Evolutionary conservation across 805 yeast species (phyloP).

Genomic region (Huiozyma sinensis): DNA sequence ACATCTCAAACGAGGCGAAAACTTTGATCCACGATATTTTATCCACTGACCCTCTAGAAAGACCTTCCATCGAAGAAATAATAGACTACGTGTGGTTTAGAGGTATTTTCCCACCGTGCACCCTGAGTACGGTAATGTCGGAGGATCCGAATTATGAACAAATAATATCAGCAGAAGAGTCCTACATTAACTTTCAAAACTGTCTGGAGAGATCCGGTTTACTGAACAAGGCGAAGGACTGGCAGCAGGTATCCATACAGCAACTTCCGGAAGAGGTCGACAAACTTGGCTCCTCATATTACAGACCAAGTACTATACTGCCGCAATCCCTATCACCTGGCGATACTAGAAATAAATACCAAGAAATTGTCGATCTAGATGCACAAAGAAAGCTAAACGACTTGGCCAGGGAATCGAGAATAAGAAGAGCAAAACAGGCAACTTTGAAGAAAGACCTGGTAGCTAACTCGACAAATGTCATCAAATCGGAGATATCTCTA

Average conservation of each 20-base stretch:
- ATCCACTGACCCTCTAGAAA: slow-evolving; percentile 62
- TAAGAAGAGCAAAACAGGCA: slow-evolving; percentile 27
- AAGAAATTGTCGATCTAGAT: slow-evolving; percentile 45
- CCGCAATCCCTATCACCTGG: slow-evolving; percentile 92
- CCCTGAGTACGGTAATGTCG: slow-evolving; percentile 33
- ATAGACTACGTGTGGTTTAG: slow-evolving; percentile 79
- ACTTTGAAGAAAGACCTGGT: slow-evolving; percentile 21
- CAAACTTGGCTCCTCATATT: neutral
- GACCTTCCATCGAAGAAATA: slow-evolving; percentile 75
- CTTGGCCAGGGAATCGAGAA: slow-evolving; percentile 27
- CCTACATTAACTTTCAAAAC: slow-evolving; percentile 54
- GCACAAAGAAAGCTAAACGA: slow-evolving; percentile 27
- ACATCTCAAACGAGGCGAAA: slow-evolving; percentile 61
- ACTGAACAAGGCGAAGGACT: slow-evolving; percentile 1
- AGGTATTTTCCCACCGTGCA: slow-evolving; percentile 75
- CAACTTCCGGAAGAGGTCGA: slow-evolving; percentile 1
- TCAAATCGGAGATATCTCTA: slow-evolving; percentile 29
- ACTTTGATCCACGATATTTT: slow-evolving; percentile 62
- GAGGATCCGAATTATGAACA: slow-evolving; percentile 53
- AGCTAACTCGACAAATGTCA: slow-evolving; percentile 28
- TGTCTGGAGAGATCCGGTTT: slow-evolving; percentile 59
- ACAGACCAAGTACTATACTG: slow-evolving; percentile 39
- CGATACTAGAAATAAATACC: slow-evolving; percentile 78
- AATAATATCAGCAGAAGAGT: slow-evolving; percentile 46
- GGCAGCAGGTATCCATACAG: slow-evolving; percentile 1